Evolutionary conservation across 345 rosid genomes (phyloP).

Genomic region (Erucastrum elatum): DNA sequence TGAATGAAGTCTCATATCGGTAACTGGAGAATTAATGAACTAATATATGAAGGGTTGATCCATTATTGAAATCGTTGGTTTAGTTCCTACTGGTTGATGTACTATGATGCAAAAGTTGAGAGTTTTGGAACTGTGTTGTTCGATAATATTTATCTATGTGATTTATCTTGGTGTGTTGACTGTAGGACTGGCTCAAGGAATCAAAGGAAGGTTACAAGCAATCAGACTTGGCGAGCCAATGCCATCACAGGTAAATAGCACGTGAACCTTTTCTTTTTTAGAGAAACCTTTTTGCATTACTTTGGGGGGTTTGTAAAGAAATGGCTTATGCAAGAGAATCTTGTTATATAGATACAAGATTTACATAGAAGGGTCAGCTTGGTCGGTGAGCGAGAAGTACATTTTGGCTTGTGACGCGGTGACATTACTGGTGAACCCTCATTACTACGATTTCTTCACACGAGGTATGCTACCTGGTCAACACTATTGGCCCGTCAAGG

Average conservation of each 20-base stretch:
- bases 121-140: too few species aligned
- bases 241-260: slow-evolving; percentile 59
- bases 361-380: slow-evolving; percentile 79
- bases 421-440: slow-evolving; percentile 63
- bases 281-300: slow-evolving; percentile 8
- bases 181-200: slow-evolving; percentile 80
- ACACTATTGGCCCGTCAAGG: slow-evolving; percentile 82
- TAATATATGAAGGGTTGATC: too few species aligned
- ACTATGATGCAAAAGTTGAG: too few species aligned
- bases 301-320: neutral
- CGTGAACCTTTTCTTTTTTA: neutral
- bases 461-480: slow-evolving; percentile 65
- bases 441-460: slow-evolving; percentile 69
- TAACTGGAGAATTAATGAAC: too few species aligned
- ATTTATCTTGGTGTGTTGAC: neutral
- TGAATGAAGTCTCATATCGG: too few species aligned
- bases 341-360: slow-evolving; percentile 63
- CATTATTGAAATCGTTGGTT: neutral
- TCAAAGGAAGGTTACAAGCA: slow-evolving; percentile 67
- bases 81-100: neutral
- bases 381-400: slow-evolving; percentile 91
- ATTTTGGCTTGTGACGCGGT: slow-evolving; percentile 84
- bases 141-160: neutral
- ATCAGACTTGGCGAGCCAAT: slow-evolving; percentile 77
- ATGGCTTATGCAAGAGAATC: neutral